These are phyloP conservation scores for Thamnidium elegans DNA, from an alignment of 192 early-diverging fungal species.

Conservation along the genomic window DNA sequence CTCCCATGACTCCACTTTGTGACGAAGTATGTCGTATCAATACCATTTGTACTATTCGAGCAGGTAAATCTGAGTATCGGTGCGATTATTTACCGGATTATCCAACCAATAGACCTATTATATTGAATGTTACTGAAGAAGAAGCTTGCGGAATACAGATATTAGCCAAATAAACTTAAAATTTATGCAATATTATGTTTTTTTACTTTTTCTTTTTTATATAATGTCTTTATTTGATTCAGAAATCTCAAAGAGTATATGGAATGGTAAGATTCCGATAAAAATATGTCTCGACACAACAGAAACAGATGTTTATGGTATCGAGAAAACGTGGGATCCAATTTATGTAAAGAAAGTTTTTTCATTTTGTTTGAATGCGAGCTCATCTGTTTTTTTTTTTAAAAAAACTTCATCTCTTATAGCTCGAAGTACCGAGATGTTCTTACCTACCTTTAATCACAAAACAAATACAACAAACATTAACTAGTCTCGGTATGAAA, in stretches of 20 bases:
- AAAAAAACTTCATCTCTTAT: neutral
- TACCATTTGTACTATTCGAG: conserved; percentile 33
- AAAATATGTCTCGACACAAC: conserved; percentile 17
- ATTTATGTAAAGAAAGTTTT: conserved; percentile 33
- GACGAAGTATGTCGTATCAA: conserved; percentile 27
- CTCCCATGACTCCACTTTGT: conserved; percentile 16
- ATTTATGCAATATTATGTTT: neutral
- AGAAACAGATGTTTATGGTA: conserved; percentile 23
- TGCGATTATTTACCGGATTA: conserved; percentile 33
- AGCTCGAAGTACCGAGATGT: conserved; percentile 56
- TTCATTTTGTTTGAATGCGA: neutral
- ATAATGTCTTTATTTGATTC: conserved; percentile 22
- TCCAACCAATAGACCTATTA: neutral
- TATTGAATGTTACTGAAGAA: neutral
- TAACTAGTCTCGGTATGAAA: conserved; percentile 41
- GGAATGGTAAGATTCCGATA: conserved; percentile 35
- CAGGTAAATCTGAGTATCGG: conserved; percentile 30
- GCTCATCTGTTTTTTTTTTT: neutral
- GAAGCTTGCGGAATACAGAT: conserved; percentile 3
- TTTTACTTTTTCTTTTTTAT: neutral
- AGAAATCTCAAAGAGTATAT: conserved; percentile 28
- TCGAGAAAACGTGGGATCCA: conserved; percentile 20
- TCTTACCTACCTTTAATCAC: conserved; percentile 61
- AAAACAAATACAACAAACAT: conserved; percentile 47
- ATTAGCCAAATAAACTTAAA: neutral